Percentiles rank a stretch among this genome's conserved stretches.
Conservation (phyloP, 2,329 filamentous ascomycete genomes). For the Aspergillus eucalypticola region DNA sequence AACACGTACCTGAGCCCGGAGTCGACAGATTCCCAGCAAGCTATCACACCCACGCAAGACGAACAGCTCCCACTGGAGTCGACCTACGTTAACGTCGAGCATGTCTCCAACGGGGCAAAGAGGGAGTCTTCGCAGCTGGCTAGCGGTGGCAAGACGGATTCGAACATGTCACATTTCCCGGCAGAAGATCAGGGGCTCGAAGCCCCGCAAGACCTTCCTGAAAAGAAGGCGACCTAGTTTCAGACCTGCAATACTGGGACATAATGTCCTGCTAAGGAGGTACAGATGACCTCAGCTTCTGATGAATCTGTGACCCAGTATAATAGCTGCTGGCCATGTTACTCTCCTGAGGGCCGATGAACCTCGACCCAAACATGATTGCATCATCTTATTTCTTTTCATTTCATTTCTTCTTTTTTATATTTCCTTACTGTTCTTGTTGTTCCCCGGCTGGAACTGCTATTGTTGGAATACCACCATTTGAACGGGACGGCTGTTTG, state of each 20-base stretch:
- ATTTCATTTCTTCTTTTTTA: constrained; percentile 6
- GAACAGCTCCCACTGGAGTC: constrained; percentile 18
- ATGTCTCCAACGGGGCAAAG: constrained; percentile 29
- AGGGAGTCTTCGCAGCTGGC: constrained; percentile 22
- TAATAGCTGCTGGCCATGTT: neutral
- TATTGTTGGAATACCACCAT: constrained; percentile 12
- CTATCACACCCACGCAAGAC: constrained; percentile 33
- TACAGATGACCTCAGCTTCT: neutral
- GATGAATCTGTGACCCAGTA: neutral
- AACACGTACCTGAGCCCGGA: constrained; percentile 57
- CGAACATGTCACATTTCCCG: constrained; percentile 19
- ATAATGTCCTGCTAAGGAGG: neutral
- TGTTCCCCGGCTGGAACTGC: constrained; percentile 26
- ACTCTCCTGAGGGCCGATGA: neutral
- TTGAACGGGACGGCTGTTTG: constrained; percentile 9
- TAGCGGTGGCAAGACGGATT: constrained; percentile 46
- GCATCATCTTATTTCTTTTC: neutral
- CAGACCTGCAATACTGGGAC: neutral
- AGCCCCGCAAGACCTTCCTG: constrained; percentile 34
- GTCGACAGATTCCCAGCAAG: constrained; percentile 45
- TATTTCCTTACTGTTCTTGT: constrained; percentile 6
- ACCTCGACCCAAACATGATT: neutral
- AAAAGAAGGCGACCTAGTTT: constrained; percentile 13
- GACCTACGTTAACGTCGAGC: constrained; percentile 10
- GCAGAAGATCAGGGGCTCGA: constrained; percentile 21